A percentile compares a stretch with the other conserved stretches of the same genome.
phyloP scores from a whole-genome alignment of 192 early-diverging fungal species.

The Coemansia sp. region DNA sequence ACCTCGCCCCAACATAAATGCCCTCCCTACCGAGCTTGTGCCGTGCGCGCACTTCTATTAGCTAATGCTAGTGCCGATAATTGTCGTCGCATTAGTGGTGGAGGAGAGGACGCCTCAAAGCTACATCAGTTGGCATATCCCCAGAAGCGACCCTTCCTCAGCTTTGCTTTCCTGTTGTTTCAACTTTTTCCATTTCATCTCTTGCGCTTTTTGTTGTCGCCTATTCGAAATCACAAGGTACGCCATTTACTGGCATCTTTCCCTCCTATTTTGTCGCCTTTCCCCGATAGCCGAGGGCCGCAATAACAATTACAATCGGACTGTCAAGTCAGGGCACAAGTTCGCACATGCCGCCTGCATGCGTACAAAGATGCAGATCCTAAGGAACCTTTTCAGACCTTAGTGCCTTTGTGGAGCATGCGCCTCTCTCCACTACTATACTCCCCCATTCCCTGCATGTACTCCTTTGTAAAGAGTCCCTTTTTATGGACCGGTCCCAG shows the following conservation, averaged over 20 bases:
- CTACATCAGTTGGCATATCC: constrained; percentile 2
- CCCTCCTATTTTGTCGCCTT: not conserved
- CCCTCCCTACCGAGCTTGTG: not conserved
- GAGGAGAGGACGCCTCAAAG: not conserved
- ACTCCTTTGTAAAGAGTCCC: not conserved
- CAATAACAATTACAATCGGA: not conserved
- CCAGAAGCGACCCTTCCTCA: not conserved
- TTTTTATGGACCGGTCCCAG: not conserved
- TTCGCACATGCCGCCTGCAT: not conserved
- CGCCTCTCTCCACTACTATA: not conserved
- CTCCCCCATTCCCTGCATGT: not conserved
- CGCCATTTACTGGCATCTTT: not conserved
- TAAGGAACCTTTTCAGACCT: not conserved
- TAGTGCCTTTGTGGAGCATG: not conserved
- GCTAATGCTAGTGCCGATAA: not conserved
- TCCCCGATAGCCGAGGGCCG: not conserved
- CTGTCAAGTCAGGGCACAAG: not conserved
- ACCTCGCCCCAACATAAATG: not conserved
- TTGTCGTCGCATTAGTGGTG: not conserved
- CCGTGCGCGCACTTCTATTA: not conserved
- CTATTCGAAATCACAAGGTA: not conserved
- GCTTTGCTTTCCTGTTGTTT: not conserved
- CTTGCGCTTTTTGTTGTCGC: not conserved
- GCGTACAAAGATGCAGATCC: constrained; percentile 1
- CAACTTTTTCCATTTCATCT: not conserved